Conservation (phyloP, 2,329 filamentous ascomycete genomes). For the Cytospora leucostoma region DNA sequence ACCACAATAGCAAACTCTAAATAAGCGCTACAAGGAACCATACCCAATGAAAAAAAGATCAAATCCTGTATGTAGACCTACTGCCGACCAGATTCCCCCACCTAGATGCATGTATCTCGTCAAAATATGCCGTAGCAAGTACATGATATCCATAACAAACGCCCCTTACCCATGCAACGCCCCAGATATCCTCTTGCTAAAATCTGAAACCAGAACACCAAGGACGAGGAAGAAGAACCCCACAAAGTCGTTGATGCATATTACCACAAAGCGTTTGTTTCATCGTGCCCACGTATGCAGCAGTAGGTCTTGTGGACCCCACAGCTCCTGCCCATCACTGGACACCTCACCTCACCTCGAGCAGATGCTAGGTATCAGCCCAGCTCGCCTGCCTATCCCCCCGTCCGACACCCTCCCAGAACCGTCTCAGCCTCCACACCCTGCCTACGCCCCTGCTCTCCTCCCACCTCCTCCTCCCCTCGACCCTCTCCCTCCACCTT, state of each 20-base stretch:
- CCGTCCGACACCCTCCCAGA: conserved; percentile 64
- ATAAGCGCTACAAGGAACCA: no score
- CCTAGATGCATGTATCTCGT: background rate
- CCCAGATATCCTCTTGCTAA: background rate
- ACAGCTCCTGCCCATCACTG: background rate
- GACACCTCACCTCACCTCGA: background rate
- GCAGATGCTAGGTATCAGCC: no score
- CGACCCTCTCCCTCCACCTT: conserved; percentile 52
- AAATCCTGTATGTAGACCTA: background rate
- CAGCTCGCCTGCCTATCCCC: conserved; percentile 37
- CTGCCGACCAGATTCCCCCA: background rate
- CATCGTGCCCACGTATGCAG: background rate
- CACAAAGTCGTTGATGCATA: background rate
- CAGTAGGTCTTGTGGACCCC: background rate
- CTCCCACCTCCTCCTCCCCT: conserved; percentile 50
- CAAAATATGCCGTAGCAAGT: background rate
- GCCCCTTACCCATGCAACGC: background rate
- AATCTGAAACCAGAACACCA: background rate
- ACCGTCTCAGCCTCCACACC: conserved; percentile 63
- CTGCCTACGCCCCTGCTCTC: conserved; percentile 55
- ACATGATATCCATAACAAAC: background rate
- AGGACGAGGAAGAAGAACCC: background rate
- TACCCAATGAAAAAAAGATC: no score
- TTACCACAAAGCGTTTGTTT: background rate
- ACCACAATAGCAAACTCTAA: background rate